Percentiles rank a stretch among this genome's conserved stretches.
Evolutionary conservation across 805 yeast genomes (phyloP).

Genomic region (Kluyveromyces siamensis): DNA sequence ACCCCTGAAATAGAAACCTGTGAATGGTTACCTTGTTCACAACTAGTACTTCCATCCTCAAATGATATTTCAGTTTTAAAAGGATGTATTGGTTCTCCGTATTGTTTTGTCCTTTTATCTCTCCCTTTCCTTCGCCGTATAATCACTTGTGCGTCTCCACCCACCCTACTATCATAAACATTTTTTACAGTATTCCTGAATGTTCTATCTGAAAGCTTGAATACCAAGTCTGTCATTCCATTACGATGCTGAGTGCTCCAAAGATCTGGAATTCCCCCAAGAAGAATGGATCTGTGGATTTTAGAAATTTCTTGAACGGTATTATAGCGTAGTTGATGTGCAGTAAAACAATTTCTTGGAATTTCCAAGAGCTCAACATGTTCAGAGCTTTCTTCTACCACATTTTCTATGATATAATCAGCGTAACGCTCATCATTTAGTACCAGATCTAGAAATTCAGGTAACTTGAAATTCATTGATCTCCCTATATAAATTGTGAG

Average conservation of each 20-base stretch:
- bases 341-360: conserved; percentile 51
- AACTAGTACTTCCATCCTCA: too few relatives aligned
- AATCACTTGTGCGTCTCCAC: background rate
- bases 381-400: conserved; percentile 1
- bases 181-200: conserved; percentile 3
- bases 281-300: conserved; percentile 38
- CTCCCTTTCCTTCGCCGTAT: background rate
- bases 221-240: conserved; percentile 5
- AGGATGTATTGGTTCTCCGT: too few relatives aligned
- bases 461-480: conserved; percentile 9
- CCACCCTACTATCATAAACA: background rate
- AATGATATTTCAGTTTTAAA: too few relatives aligned
- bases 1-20: too few relatives aligned
- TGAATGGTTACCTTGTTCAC: too few relatives aligned
- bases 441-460: conserved; percentile 9
- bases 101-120: background rate
- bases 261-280: conserved; percentile 51
- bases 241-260: conserved; percentile 35
- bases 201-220: conserved; percentile 2
- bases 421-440: conserved; percentile 14
- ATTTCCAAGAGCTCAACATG: conserved; percentile 18
- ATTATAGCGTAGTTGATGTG: conserved; percentile 48
- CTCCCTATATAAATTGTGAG: too few relatives aligned
- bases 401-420: conserved; percentile 7
- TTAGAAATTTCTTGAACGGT: conserved; percentile 38